Conservation (phyloP, 208 protist genomes). For the Naegleria lovaniensis region DNA sequence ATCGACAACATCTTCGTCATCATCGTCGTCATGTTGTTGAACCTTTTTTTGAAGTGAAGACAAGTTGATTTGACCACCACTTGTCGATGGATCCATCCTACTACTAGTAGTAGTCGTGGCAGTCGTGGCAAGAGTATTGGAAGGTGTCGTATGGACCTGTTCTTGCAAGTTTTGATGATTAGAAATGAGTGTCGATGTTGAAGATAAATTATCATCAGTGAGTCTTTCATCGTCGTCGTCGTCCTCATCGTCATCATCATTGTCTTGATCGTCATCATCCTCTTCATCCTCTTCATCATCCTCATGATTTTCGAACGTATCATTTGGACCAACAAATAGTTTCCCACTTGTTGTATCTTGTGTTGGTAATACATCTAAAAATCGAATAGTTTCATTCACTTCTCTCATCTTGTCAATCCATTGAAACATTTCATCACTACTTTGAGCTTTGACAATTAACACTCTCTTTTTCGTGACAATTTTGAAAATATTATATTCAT, state of each 20-base stretch:
- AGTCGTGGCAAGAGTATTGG: too few species aligned
- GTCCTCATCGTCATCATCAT: not conserved
- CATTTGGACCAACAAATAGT: too few species aligned
- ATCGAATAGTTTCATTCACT: not conserved
- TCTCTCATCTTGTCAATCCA: not conserved
- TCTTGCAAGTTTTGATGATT: too few species aligned
- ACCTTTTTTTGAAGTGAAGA: not conserved
- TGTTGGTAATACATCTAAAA: not conserved
- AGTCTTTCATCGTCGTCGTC: not conserved
- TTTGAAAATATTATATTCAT: not conserved
- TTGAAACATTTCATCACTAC: not conserved
- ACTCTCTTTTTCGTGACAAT: not conserved
- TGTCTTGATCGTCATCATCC: not conserved
- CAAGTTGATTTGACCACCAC: too few species aligned
- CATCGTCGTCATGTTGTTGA: not conserved
- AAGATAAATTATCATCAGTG: not conserved
- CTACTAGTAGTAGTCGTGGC: too few species aligned
- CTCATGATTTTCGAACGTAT: too few species aligned
- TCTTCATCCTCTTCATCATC: not conserved
- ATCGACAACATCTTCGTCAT: not conserved
- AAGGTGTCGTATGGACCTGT: too few species aligned
- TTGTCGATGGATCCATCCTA: too few species aligned
- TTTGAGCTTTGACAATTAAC: not conserved
- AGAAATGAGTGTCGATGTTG: not conserved
- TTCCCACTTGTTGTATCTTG: not conserved